Base-by-base conservation (phyloP, 805 yeast species). In the Schizosaccharomyces osmophilus region DNA sequence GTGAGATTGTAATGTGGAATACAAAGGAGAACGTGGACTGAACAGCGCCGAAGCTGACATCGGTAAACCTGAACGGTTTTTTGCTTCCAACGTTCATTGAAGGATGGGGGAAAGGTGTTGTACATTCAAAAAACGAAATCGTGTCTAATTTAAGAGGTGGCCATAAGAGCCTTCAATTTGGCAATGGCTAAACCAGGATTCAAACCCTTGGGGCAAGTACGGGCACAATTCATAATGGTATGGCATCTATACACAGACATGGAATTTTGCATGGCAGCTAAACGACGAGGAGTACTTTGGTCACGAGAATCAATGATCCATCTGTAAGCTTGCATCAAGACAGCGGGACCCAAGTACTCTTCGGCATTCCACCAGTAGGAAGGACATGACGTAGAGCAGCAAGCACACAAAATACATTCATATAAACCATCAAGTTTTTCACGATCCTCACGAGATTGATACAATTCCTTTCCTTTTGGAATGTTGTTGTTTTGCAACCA, bases 361-460 rank as follows among this genome's bases (percentile, higher is more conserved):
- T 89, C 95, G 77, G 87, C 95, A 77, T 93, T 93, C 98, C 98
- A 93, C 98, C 98, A 93, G 80, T 93, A 93, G 2, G 97, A 89
- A 62, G 98, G 98, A 78, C 98, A 93, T 22, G 97, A 83, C 61
- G 98, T 93, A 43, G 97, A 89, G 75, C 98, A 90, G 77, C 98
- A 89, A 11, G 98, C 98, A 78, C 98, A 90, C 71, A 90, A 78
- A 69, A 90, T 90, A 79, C 98, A 90, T 77, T 90, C 97, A 77
- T 90, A 90, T 67, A 93, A 76, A 62, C 98, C 98, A 73, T 93
- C 97, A 71, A 90, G 79, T 77, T 93, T 93, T 75, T 84, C 87
- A 76, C 98, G 84, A 77, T 93, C 98, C 66, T 78, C 95, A 65
- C 87, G 80, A 67, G 87, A 78, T 77, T 93, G 98, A 69, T 87